Conservation (phyloP, 2,329 filamentous ascomycete genomes). For the Elsinoe australis region DNA sequence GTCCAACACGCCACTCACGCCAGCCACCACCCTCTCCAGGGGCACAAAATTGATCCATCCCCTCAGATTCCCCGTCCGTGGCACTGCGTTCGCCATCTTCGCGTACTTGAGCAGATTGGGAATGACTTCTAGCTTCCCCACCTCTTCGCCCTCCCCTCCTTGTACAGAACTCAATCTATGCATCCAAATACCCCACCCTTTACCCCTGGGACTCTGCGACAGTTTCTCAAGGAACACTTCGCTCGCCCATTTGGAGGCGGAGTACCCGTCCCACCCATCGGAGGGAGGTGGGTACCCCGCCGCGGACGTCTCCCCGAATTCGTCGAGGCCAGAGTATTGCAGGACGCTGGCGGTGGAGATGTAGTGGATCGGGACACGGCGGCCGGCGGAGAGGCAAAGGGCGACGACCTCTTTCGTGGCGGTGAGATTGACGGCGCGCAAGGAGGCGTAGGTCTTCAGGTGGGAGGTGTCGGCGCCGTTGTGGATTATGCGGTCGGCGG, state of each 20-base stretch:
- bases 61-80: background rate
- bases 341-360: slow-evolving; percentile 18
- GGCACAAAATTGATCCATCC: slow-evolving; percentile 1
- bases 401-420: slow-evolving; percentile 17
- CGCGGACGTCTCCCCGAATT: background rate
- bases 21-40: background rate
- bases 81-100: background rate
- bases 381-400: background rate
- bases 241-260: background rate
- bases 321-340: background rate
- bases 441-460: slow-evolving; percentile 26
- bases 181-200: background rate
- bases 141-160: background rate
- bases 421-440: slow-evolving; percentile 25
- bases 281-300: background rate
- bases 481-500: slow-evolving; percentile 30
- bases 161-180: background rate
- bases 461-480: slow-evolving; percentile 24
- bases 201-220: background rate
- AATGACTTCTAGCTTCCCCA: background rate
- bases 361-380: slow-evolving; percentile 23
- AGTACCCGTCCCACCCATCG: background rate
- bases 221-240: background rate
- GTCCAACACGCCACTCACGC: background rate
- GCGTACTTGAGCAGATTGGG: background rate